Evolutionary conservation across 2,329 filamentous ascomycete genomes (phyloP).

Genomic region (Cercospora sesami): DNA sequence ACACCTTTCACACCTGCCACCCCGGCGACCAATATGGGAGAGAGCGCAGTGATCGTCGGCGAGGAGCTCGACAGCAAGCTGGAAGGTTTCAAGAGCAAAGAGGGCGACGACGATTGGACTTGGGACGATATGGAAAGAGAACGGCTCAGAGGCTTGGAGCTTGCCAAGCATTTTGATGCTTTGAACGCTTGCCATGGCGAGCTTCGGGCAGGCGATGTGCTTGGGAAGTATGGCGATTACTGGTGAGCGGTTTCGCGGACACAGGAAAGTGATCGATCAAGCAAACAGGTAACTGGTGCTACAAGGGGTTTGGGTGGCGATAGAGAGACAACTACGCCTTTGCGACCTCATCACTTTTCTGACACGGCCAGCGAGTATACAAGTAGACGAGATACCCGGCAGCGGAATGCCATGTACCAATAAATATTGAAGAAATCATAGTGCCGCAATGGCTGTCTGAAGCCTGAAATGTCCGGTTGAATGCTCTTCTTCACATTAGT

Average conservation of each 20-base stretch:
- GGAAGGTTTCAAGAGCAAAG: constrained; percentile 21
- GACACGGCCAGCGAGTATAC: neutral
- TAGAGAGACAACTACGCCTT: too few relatives aligned
- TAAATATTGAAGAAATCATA: neutral
- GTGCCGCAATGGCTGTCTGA: neutral
- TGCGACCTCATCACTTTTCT: too few relatives aligned
- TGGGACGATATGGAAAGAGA: constrained; percentile 63
- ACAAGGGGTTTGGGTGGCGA: too few relatives aligned
- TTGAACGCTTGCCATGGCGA: constrained; percentile 57
- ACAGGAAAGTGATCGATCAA: too few relatives aligned
- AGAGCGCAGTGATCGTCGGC: constrained; percentile 31
- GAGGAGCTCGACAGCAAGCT: constrained; percentile 34
- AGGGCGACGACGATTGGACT: constrained; percentile 52
- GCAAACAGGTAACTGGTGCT: too few relatives aligned
- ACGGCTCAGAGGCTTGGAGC: constrained; percentile 54
- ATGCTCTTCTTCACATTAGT: neutral
- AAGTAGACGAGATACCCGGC: constrained; percentile 11
- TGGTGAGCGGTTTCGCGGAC: neutral
- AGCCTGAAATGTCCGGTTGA: neutral
- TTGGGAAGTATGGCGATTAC: constrained; percentile 45
- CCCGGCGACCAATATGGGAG: constrained; percentile 25
- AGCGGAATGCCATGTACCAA: constrained; percentile 2
- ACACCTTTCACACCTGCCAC: constrained; percentile 33
- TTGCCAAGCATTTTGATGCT: constrained; percentile 57
- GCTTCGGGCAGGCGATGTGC: constrained; percentile 47